Evolutionary conservation across 2,329 filamentous ascomycete genomes (phyloP).

Genomic region (Drechslerella coelobrocha): DNA sequence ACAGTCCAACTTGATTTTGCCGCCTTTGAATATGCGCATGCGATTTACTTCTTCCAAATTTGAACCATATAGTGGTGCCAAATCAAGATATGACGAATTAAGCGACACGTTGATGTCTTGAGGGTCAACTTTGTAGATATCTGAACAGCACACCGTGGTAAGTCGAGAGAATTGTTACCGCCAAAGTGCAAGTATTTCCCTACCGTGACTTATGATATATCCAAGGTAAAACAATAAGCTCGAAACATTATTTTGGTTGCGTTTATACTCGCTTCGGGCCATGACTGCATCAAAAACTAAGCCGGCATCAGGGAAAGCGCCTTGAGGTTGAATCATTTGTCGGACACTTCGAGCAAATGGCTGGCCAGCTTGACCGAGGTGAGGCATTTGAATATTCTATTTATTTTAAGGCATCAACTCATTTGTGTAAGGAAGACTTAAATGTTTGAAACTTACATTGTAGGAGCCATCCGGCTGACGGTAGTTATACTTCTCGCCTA

Average conservation of each 20-base stretch:
- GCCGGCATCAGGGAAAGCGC: constrained; percentile 71
- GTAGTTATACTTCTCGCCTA: constrained; percentile 70
- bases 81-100: constrained; percentile 74
- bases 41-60: constrained; percentile 62
- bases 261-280: constrained; percentile 63
- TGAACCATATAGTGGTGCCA: constrained; percentile 75
- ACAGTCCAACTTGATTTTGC: constrained; percentile 74
- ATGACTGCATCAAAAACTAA: constrained; percentile 70
- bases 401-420: background rate
- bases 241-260: constrained; percentile 75
- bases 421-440: constrained; percentile 20
- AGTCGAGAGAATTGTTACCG: background rate
- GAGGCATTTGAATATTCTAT: constrained; percentile 70
- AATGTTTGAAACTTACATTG: constrained; percentile 62
- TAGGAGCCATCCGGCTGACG: constrained; percentile 73
- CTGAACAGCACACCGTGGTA: constrained; percentile 55
- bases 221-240: constrained; percentile 76
- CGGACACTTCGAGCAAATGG: constrained; percentile 71
- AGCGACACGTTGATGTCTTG: constrained; percentile 68
- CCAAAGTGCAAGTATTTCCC: constrained; percentile 29
- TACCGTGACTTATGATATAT: constrained; percentile 74
- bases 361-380: constrained; percentile 71
- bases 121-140: constrained; percentile 74
- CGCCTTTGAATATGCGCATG: constrained; percentile 71
- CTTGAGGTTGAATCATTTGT: constrained; percentile 67